A percentile compares a stretch with the other conserved stretches of the same genome.
Evolutionary conservation across 768 basidiomycete genomes (phyloP).

Genomic region (Tulasnella sp.): DNA sequence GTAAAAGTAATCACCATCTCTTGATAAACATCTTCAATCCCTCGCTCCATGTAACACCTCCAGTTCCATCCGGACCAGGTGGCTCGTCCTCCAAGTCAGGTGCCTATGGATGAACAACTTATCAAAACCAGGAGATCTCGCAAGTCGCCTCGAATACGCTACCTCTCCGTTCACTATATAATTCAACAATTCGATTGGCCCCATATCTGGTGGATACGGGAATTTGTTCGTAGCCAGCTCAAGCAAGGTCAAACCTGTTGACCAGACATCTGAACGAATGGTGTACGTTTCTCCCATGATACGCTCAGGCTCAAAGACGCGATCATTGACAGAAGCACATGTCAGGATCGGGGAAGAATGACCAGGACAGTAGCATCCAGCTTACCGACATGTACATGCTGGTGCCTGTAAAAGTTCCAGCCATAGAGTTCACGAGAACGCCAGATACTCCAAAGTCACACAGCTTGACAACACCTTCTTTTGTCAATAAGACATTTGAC

Average conservation of each 20-base stretch:
- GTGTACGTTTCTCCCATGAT: constrained; percentile 86
- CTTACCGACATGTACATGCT: constrained; percentile 98
- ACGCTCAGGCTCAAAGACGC: constrained; percentile 62
- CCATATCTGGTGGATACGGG: constrained; percentile 82
- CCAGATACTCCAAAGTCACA: constrained; percentile 97
- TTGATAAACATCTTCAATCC: constrained; percentile 89
- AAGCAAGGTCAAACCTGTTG: constrained; percentile 83
- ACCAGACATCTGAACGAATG: constrained; percentile 97
- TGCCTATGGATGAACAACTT: constrained; percentile 36
- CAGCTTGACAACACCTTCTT: constrained; percentile 80
- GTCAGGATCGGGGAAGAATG: neutral
- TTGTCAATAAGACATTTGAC: constrained; percentile 80
- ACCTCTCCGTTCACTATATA: constrained; percentile 15
- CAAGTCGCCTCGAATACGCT: neutral
- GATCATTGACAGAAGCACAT: constrained; percentile 2
- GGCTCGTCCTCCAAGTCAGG: constrained; percentile 72
- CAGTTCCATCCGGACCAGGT: constrained; percentile 28
- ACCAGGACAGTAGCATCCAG: constrained; percentile 20
- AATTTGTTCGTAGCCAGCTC: constrained; percentile 91
- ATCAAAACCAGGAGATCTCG: neutral
- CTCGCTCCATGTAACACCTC: constrained; percentile 45
- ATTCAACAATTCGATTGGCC: constrained; percentile 88
- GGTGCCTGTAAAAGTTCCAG: constrained; percentile 94
- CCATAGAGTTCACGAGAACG: constrained; percentile 78
- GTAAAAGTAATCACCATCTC: constrained; percentile 40